phyloP scores from a whole-genome alignment of 768 basidiomycete species.

The Phylloporus sp. region DNA sequence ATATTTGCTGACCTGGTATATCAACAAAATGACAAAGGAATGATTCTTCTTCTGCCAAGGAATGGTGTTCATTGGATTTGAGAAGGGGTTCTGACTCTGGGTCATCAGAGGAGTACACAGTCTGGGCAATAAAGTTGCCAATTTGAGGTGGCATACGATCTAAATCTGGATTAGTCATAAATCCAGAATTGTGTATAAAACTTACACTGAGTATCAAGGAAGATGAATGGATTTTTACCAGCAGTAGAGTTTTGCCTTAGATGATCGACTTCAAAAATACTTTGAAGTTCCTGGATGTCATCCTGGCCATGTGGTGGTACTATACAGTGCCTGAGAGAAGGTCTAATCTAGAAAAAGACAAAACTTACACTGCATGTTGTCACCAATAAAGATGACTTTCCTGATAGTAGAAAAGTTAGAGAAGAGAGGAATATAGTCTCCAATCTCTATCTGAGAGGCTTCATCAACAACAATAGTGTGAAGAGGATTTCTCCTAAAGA shows the following conservation, averaged over 20 bases:
- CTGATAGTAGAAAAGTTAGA: conserved; percentile 34
- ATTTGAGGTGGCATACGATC: conserved; percentile 85
- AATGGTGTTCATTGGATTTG: conserved; percentile 49
- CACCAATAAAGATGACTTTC: conserved; percentile 62
- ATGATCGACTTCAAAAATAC: conserved; percentile 75
- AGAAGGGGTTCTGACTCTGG: conserved; percentile 35
- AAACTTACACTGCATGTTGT: conserved; percentile 59
- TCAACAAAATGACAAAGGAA: conserved; percentile 67
- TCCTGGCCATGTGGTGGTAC: conserved; percentile 82
- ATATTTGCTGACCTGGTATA: conserved; percentile 39
- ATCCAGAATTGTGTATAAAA: conserved; percentile 2
- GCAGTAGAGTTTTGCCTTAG: conserved; percentile 32
- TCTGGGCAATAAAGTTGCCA: conserved; percentile 65
- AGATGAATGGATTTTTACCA: conserved; percentile 36
- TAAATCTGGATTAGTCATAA: conserved; percentile 27
- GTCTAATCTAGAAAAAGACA: conserved; percentile 26
- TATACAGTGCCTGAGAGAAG: conserved; percentile 31
- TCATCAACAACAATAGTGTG: conserved; percentile 59
- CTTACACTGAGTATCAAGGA: conserved; percentile 76
- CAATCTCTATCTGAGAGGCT: conserved; percentile 62
- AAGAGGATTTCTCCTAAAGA: conserved; percentile 34
- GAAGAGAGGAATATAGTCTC: conserved; percentile 45
- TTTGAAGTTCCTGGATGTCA: conserved; percentile 57
- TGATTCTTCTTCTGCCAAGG: conserved; percentile 35
- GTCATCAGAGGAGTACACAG: conserved; percentile 53